phyloP scores from a whole-genome alignment of 495 filamentous ascomycete species.

The Penicillium manginii region DNA sequence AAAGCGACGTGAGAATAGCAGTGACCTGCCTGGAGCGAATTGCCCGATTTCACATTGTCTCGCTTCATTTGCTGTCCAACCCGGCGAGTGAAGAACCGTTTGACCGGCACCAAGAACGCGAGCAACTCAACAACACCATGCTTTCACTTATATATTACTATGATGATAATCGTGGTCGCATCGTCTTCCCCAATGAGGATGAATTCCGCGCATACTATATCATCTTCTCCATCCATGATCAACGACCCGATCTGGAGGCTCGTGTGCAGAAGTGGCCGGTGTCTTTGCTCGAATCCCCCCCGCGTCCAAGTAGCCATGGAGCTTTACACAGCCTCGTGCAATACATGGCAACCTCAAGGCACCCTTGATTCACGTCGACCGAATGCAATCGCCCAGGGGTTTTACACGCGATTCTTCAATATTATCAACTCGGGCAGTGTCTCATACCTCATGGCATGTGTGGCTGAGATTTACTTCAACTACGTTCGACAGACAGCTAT shows the following conservation, averaged over 20 bases:
- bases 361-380: conserved; percentile 62
- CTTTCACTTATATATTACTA: conserved; percentile 88
- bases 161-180: conserved; percentile 66
- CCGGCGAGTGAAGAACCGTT: conserved; percentile 72
- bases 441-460: conserved; percentile 91
- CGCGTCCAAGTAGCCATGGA: conserved; percentile 69
- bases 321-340: conserved; percentile 68
- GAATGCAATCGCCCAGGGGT: conserved; percentile 62
- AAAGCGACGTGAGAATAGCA: conserved; percentile 65
- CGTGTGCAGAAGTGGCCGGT: conserved; percentile 73
- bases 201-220: conserved; percentile 93
- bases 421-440: conserved; percentile 69
- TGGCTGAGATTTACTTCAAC: conserved; percentile 90
- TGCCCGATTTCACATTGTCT: conserved; percentile 86
- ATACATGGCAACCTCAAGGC: conserved; percentile 64
- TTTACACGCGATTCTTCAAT: conserved; percentile 73
- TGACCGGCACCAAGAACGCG: conserved; percentile 84
- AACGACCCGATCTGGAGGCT: conserved; percentile 69
- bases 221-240: conserved; percentile 77
- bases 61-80: conserved; percentile 79
- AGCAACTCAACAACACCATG: conserved; percentile 87
- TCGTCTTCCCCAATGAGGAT: conserved; percentile 70
- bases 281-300: conserved; percentile 54
- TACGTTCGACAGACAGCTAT: conserved; percentile 76
- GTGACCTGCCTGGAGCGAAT: conserved; percentile 88